Evolutionary conservation across 768 basidiomycete genomes (phyloP), one percentile per base, ranked within the genome.

Genomic region (Collybia mongolica): DNA sequence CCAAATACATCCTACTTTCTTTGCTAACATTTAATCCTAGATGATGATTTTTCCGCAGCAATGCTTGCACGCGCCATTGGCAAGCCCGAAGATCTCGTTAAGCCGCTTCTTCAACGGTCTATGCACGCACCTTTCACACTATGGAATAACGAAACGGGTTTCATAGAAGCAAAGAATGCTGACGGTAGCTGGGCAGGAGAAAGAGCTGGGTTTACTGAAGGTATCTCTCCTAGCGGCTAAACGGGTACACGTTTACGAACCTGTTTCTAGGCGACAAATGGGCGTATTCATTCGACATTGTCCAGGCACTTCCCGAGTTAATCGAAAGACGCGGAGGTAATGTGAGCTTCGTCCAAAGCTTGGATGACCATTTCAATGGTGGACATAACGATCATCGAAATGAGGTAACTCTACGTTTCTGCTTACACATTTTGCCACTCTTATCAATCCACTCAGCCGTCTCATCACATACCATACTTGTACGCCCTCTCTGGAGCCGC

Each of bases 361-460:
- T 90, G 57, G 86, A 90, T 44, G 79, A 71, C 5, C 77, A 79
- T 64, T 77, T 76, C 49, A 61, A 72, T 54, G 67, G 72, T 63
- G 89, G 86, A 0, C 87, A 90, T 56, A 92, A 92, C 57, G 83
- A 88, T 54, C 90, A 91, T 54, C 84, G 83, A 1, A 93, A 92
- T 56, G 90, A 92, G 75, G 86, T 80, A 48, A 6, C 72, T 59
- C 5, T 28, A 17, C 12, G 15, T 29, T 35, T 19, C 3, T 29
- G 2, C 14, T 3, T 28, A 43, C 40, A 19, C 38, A 9, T 17
- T 9, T 14, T 36, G 24, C 18, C 29, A 11, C 3, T 35, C 14
- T 3, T 17, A 19, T 32, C 20, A 7, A 47, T 37, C 9, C 5
- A 8, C 32, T 14, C 50, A 89, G 86, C 90, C 91, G 0, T 90